Conservation (phyloP, 2,329 filamentous ascomycete species). For the Ascomycota sp. region DNA sequence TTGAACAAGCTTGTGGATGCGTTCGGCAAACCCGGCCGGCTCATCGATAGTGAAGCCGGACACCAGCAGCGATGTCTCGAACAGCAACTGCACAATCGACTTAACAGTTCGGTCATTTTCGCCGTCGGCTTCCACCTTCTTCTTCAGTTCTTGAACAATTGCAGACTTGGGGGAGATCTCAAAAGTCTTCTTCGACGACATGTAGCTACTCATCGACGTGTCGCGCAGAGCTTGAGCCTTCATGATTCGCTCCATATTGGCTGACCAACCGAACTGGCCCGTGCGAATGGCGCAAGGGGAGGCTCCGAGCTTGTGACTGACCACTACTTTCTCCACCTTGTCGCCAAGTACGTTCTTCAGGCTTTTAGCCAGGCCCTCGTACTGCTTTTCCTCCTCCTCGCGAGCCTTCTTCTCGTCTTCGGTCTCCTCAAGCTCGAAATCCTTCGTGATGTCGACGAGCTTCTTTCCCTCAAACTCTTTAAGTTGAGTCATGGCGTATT, state of each 20-base stretch:
- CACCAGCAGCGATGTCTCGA: constrained; percentile 95
- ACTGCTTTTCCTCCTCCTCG: constrained; percentile 97
- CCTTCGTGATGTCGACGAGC: constrained; percentile 99
- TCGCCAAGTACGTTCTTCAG: constrained; percentile 99
- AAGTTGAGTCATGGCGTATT: constrained; percentile 98
- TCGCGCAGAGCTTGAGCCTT: constrained; percentile 99
- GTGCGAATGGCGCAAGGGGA: constrained; percentile 97
- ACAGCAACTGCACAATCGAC: constrained; percentile 94
- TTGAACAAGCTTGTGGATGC: constrained; percentile 98
- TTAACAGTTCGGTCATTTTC: constrained; percentile 99
- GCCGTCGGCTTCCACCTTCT: constrained; percentile 93
- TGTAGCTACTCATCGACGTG: constrained; percentile 99
- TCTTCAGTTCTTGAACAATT: constrained; percentile 98
- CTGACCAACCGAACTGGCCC: constrained; percentile 98
- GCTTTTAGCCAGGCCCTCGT: constrained; percentile 78
- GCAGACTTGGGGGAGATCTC: constrained; percentile 98
- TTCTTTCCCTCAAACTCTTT: constrained; percentile 99
- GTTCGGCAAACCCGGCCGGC: constrained; percentile 92
- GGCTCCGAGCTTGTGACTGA: constrained; percentile 89
- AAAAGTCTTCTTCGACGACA: constrained; percentile 99
- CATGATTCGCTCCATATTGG: constrained; percentile 99
- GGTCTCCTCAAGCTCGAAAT: constrained; percentile 99
- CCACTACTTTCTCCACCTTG: constrained; percentile 99
- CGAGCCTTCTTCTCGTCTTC: constrained; percentile 97
- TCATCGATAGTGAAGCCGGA: constrained; percentile 99